These are phyloP conservation scores for Ceratobasidium sp. DNA, from an alignment of 1,284 basidiomycete genomes.

Conservation along the genomic window DNA sequence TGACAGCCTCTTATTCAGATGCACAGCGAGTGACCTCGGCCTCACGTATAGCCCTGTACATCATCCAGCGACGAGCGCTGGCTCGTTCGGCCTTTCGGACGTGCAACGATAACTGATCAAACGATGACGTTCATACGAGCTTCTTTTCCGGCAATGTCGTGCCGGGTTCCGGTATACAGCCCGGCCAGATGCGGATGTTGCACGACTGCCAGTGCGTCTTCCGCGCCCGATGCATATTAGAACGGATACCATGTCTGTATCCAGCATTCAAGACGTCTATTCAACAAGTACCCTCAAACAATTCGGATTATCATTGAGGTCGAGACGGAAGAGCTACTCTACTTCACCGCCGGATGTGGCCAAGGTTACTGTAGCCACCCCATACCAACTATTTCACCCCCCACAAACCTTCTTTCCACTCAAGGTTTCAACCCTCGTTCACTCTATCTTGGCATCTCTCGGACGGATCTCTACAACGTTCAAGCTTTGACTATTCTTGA, in stretches of 20 bases:
- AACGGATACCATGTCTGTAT: no score
- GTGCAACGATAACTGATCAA: slow-evolving; percentile 2
- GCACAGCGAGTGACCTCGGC: not conserved
- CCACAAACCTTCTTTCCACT: not conserved
- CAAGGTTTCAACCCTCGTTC: no score
- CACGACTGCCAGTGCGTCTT: not conserved
- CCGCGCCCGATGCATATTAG: no score
- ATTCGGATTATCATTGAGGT: not conserved
- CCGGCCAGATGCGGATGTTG: not conserved
- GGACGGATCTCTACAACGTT: not conserved
- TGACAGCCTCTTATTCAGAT: not conserved
- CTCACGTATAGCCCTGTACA: not conserved
- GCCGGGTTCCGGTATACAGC: not conserved
- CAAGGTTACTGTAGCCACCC: not conserved
- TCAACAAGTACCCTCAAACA: not conserved
- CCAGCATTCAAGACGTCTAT: not conserved
- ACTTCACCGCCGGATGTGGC: no score
- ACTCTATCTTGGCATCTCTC: no score
- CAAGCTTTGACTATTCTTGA: not conserved
- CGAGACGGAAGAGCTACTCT: no score
- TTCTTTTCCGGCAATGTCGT: not conserved
- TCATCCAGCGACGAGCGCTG: not conserved
- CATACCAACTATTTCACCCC: not conserved
- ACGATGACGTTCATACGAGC: slow-evolving; percentile 4
- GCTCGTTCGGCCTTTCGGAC: slow-evolving; percentile 27